Base-by-base conservation (phyloP, 179 eudicot genomes). In the Patellifolia procumbens region DNA sequence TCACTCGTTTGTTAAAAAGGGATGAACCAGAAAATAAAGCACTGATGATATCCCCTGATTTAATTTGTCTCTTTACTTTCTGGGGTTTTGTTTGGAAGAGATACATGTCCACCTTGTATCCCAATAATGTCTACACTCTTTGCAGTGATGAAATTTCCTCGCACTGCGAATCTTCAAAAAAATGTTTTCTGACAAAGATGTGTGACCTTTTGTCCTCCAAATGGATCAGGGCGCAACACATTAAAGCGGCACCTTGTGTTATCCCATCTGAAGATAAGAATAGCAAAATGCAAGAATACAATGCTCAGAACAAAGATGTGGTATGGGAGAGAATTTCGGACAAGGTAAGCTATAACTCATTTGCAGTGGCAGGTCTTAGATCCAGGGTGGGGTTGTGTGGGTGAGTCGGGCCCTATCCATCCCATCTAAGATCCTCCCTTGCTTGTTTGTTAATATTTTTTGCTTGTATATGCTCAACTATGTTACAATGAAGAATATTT, bases 221-320 rank as follows among this genome's bases (percentile, higher is more conserved):
- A 72, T 81, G 82, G 68, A 32, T 76, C 89, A 94, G 98, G 84
- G 98, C 98, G 62, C 92, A 86, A 77, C 98, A 94, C 81, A 86
- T 94, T 68, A 94, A 92, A 86, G 85, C 96, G 65, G 75, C 78
- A 34, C 83, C 84, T 26, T 85, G 79, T 67, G 68, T 82, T 48
- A 56, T 35, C 74, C 66, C 77, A 60, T 78, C 85, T 75, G 98
- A 88, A 74, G 91, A 94, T 58, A 87, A 79, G 79, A 76, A 22
- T 73, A 81, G 55, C 75, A 83, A 75, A 74, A 82, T 64, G 45
- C 78, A 66, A 75, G 89, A 75, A 75, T 73, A 43, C 56, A 43
- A 52, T 19, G 37, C 75, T 76, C 70, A 46, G 72, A 76, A 68
- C 74, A 83, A 81, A 83, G 90, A 85, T 51, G 88, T 74, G 58